Base-by-base conservation (phyloP, 306 rosid species). In the Vigna angularis region DNA sequence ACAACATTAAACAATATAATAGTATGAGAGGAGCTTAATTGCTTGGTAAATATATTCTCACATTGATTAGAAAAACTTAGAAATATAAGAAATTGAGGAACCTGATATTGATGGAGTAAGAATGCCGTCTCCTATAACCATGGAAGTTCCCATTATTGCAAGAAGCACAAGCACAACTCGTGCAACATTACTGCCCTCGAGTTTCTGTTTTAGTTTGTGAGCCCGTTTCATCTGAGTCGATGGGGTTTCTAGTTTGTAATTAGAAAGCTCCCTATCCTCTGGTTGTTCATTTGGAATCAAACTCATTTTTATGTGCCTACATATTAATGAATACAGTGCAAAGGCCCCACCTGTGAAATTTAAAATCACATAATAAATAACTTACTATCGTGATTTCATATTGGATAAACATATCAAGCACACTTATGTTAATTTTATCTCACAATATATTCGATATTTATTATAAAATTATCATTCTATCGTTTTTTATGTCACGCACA, bases 21-120 rank as follows among this genome's bases (percentile, higher is more conserved):
- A 34, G 7, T 34, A 34, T 4, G 38, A 34, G 38, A 34, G 38
- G 38, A 5, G 32, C 32, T 30, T 30, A 30, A 30, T 30, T 30
- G 32, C 5, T 30, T 30, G 5, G 1, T 3, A 30, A 30, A 30
- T 3, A 5, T 34, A 9, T 40, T 40, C 0, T 8, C 3, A 5
- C 6, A 34, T 38, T 40, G 8, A 40, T 40, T 40, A 7, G 45
- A 1, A 40, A 40, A 40, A 40, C 0, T 8, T 40, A 7, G 10
- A 8, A 38, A 40, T 18, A 9, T 10, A 62, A 49, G 8, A 13
- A n/a, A 9, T 9, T 11, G 13, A n/a, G 12, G 24, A 34, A 88
- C 97, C 97, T 66, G 98, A 91, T 66, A 91, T 93, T 26, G 86
- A 83, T 15, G 98, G 98, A 71, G 97, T 92, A 18, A 92, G 96